Conservation (phyloP, 371 early-diverging fungal species). For the Rhizopus arrhizus region DNA sequence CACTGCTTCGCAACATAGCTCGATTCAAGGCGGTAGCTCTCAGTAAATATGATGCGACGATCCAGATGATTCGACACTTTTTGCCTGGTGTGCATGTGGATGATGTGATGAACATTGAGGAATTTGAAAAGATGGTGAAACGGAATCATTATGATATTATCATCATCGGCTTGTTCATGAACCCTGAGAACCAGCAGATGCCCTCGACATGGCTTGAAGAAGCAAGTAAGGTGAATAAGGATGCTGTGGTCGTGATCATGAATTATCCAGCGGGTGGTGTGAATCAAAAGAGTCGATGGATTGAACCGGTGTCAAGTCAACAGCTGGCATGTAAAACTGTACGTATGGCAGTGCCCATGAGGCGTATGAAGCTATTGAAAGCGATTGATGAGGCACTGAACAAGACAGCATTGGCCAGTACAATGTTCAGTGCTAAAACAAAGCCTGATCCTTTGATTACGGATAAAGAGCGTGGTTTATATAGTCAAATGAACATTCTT, state of each 20-base stretch:
- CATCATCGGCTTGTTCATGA: conserved; percentile 39
- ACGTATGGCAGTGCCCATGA: conserved; percentile 56
- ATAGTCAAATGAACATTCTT: conserved; percentile 41
- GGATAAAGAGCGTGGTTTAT: conserved; percentile 32
- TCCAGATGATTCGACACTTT: conserved; percentile 36
- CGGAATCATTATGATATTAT: conserved; percentile 33
- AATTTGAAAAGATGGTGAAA: conserved; percentile 18
- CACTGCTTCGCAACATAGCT: conserved; percentile 21
- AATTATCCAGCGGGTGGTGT: conserved; percentile 43
- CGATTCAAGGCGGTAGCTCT: conserved; percentile 39
- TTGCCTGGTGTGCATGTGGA: conserved; percentile 33
- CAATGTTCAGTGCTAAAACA: conserved; percentile 8
- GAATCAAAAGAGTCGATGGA: conserved; percentile 15
- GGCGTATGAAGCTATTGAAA: conserved; percentile 52
- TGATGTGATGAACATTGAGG: conserved; percentile 26
- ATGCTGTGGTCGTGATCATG: conserved; percentile 34
- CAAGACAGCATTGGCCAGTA: conserved; percentile 2
- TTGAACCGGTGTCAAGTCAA: conserved; percentile 21
- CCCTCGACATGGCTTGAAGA: conserved; percentile 26
- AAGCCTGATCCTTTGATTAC: conserved; percentile 24
- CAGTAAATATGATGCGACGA: conserved; percentile 29
- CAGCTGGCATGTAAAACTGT: conserved; percentile 31
- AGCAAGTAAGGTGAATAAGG: conserved; percentile 16
- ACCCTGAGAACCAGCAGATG: conserved; percentile 8
- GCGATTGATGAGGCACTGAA: conserved; percentile 36